These are phyloP conservation scores for Microascus cirrosus DNA, from an alignment of 2,329 filamentous ascomycete genomes.

Conservation along the genomic window DNA sequence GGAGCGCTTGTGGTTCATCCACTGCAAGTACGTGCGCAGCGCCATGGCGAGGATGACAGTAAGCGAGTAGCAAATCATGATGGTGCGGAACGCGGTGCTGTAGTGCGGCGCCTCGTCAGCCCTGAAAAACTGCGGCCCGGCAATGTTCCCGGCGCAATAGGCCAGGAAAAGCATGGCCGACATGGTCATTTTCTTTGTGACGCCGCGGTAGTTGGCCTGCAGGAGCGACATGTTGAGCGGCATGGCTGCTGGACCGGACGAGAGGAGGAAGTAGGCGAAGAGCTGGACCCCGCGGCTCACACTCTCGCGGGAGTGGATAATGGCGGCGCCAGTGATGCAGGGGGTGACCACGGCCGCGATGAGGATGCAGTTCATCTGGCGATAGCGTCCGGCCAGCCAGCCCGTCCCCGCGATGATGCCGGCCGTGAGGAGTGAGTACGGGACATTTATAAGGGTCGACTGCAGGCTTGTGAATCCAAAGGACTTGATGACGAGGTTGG, in stretches of 20 bases:
- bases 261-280: background rate
- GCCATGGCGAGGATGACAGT: constrained; percentile 28
- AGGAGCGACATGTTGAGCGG: background rate
- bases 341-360: no score
- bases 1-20: constrained; percentile 43
- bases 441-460: background rate
- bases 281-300: background rate
- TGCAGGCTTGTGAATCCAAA: background rate
- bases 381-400: background rate
- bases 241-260: background rate
- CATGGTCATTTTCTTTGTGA: background rate
- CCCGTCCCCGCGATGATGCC: background rate
- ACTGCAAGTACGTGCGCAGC: constrained; percentile 36
- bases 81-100: constrained; percentile 48
- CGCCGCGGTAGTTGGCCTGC: background rate
- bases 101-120: constrained; percentile 47
- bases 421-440: background rate
- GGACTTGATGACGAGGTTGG: background rate
- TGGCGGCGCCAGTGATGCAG: background rate
- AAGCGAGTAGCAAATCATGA: constrained; percentile 47
- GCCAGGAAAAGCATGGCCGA: constrained; percentile 36
- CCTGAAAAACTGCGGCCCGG: constrained; percentile 49
- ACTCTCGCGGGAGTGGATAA: background rate
- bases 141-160: constrained; percentile 50
- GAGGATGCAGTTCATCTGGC: background rate